A percentile compares a stretch with the other conserved stretches of the same genome.
Evolutionary conservation across 2,329 filamentous ascomycete species (phyloP).

Genomic region (Bimuria novae-zelandiae): DNA sequence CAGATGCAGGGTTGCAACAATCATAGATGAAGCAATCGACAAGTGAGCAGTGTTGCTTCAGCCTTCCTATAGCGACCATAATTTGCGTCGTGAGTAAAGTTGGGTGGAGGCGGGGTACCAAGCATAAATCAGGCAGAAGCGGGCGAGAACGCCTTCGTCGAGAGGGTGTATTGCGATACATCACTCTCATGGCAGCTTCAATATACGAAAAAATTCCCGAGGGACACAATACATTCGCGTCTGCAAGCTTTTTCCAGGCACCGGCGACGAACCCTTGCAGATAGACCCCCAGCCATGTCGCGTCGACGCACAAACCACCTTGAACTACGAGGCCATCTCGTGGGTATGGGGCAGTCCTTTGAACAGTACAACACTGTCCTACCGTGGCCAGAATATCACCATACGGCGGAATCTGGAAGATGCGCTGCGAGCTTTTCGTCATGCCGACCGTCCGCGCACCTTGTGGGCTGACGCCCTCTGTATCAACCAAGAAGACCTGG

Average conservation of each 20-base stretch:
- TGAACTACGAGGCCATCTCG: neutral
- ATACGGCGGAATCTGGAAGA: neutral
- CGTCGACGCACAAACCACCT: neutral
- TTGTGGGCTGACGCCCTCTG: neutral
- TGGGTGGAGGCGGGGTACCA: too few relatives aligned
- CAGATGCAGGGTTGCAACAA: too few relatives aligned
- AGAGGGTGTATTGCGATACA: too few relatives aligned
- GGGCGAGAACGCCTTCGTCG: too few relatives aligned
- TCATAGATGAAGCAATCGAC: too few relatives aligned
- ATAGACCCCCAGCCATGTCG: neutral
- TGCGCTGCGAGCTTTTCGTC: neutral
- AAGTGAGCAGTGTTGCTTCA: too few relatives aligned
- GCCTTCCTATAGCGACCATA: too few relatives aligned
- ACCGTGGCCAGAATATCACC: neutral
- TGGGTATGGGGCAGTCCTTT: neutral
- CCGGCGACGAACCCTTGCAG: neutral
- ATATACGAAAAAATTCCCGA: too few relatives aligned
- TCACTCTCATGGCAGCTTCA: too few relatives aligned
- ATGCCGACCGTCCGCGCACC: neutral
- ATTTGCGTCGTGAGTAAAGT: too few relatives aligned
- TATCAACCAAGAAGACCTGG: neutral
- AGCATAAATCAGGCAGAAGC: too few relatives aligned
- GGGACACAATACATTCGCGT: neutral
- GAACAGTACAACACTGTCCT: neutral
- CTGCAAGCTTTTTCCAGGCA: neutral